Evolutionary conservation across 805 yeast species (phyloP), one percentile per base, ranked within the genome.

Genomic region (Kluyveromyces nonfermentans): DNA sequence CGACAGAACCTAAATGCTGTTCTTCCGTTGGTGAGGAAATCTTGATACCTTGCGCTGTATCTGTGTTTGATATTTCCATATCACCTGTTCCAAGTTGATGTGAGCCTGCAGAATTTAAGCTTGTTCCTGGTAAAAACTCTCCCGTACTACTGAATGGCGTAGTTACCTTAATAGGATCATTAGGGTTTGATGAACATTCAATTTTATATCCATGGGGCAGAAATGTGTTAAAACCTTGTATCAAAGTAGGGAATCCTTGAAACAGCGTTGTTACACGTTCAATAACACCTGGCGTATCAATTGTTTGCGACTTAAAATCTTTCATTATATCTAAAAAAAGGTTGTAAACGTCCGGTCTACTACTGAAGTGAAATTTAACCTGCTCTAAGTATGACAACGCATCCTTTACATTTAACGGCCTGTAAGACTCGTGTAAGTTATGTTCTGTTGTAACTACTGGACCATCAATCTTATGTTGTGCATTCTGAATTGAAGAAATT

Each of bases 261-360:
- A 93, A 93, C 44, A 93, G 69, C 1, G 84, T 75, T 0, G 96
- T 86, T 1, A 93, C 98, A 46, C 98, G 73, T 62, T 90, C 96
- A 60, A 93, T 93, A 22, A 93, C 99, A 31, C 97, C 99, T 0
- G 97, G 98, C 0, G 99, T 93, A 63, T 93, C 97, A 55, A 93
- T 89, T 48, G 79, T 78, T 68, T 90, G 97, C 43, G 94, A 82
- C 70, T 94, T 94, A 70, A 93, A 94, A 61, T 94, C 99, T 69
- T 94, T 94, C 99, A 93, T 93, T 51, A 93, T 90, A 61, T 93
- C 99, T 58, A 93, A 73, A 58, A 94, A 93, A 63, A 85, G 88
- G 64, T 93, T 93, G 71, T 93, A 93, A 35, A 93, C 95, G 56
- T 89, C 97, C 0, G 97, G 94, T 66, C 90, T 95, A 51, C 80